Percentiles rank a stretch among this genome's conserved stretches.
Conservation (phyloP, 345 rosid genomes). For the Salix caprea region DNA sequence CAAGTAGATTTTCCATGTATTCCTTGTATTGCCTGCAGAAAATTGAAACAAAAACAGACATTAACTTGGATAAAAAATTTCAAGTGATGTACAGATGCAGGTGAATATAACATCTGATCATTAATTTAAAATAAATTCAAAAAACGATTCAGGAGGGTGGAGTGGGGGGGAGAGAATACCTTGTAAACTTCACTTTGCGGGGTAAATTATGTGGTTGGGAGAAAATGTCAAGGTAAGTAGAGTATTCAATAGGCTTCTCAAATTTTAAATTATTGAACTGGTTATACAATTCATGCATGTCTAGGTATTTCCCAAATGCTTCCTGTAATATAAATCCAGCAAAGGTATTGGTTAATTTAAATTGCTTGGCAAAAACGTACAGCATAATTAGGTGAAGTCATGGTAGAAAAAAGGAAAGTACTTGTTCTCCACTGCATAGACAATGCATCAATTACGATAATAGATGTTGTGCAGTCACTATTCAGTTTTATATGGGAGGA, state of each 20-base stretch:
- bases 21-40: conserved; percentile 70
- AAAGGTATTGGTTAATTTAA: neutral
- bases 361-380: neutral
- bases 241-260: conserved; percentile 78
- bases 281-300: conserved; percentile 85
- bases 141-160: neutral
- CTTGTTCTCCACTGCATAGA: neutral
- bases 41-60: neutral
- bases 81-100: conserved; percentile 13
- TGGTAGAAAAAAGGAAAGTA: neutral
- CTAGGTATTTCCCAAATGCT: conserved; percentile 76
- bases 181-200: conserved; percentile 59
- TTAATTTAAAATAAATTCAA: neutral
- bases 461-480: neutral
- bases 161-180: conserved; percentile 29
- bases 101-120: conserved; percentile 5
- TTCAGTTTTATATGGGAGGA: neutral
- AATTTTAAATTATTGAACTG: conserved; percentile 78
- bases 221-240: conserved; percentile 76
- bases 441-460: neutral
- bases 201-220: conserved; percentile 55
- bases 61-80: neutral
- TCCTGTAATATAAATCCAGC: conserved; percentile 48
- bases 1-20: conserved; percentile 70
- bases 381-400: neutral